Evolutionary conservation across 2,329 filamentous ascomycete genomes (phyloP), one percentile per base, ranked within the genome.

Genomic region (Fusarium cicatricum): DNA sequence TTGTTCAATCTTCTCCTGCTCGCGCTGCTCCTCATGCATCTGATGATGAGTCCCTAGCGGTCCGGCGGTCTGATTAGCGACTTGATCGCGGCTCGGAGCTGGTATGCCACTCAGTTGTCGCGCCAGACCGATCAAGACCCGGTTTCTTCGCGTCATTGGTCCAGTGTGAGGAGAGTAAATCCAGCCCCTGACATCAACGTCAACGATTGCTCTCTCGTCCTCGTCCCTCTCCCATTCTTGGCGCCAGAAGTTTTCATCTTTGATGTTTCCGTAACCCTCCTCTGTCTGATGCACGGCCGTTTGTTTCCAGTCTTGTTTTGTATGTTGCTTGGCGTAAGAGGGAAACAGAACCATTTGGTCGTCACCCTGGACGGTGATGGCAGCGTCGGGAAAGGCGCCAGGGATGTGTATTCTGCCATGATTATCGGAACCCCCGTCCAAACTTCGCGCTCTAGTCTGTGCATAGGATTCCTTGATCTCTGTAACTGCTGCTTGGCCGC

Each of bases 271-370:
- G 69, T 62, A 70, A 65, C 70, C 75, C 37, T 60, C 72, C 28
- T 60, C 65, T 33, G 64, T 59, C 26, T 68, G 62, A 48, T 71
- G 72, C 19, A 66, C 57, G 19, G 67, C 52, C 28, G 61, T 58
- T 15, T 74, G 68, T n/a, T 61, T 65, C 64, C 74, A 75, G n/a
- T 74, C 73, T 60, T 74, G 72, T 71, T 76, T 88, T 29, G 84
- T 74, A 72, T 96, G 89, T 57, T 82, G 82, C 70, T 93, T 87
- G 9, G 91, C 92, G 72, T 99, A 99, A 47, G 92, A 97, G 0
- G 95, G 95, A 66, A 99, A 99, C 19, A 99, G 73, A 10, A 99
- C 86, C 87, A 99, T 91, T 77, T 98, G 91, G 72, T 97, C 92
- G 56, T 92, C 85, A 11, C 91, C 93, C 58, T 87, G 88, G 11